These are phyloP conservation scores for Croton laevigatus DNA, from an alignment of 441 rosid species.

Conservation along the genomic window DNA sequence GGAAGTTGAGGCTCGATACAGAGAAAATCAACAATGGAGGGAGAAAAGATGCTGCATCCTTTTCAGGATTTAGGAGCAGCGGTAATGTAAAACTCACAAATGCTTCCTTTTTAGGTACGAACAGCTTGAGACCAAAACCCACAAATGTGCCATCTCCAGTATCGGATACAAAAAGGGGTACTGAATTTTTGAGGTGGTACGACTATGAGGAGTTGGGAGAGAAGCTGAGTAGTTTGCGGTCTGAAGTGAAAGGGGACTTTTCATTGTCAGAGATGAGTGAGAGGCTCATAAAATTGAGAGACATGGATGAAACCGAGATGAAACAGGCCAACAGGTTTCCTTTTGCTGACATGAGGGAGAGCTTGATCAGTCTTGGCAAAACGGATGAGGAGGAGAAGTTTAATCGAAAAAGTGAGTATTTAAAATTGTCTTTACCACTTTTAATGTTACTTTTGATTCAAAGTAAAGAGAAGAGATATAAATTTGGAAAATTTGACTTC, in stretches of 20 bases:
- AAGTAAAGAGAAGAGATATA: too few species aligned
- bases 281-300: slow-evolving; percentile 64
- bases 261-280: slow-evolving; percentile 68
- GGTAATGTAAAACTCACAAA: slow-evolving; percentile 23
- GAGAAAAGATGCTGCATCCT: slow-evolving; percentile 10
- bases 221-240: too few species aligned
- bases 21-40: neutral
- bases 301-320: slow-evolving; percentile 35
- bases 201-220: slow-evolving; percentile 43
- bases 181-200: slow-evolving; percentile 42
- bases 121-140: neutral
- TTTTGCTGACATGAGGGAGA: slow-evolving; percentile 24
- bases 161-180: slow-evolving; percentile 19
- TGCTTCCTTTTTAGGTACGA: neutral
- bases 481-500: too few species aligned
- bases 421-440: too few species aligned
- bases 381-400: slow-evolving; percentile 22
- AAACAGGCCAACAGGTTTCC: neutral
- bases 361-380: slow-evolving; percentile 13
- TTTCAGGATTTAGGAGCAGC: slow-evolving; percentile 25
- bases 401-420: slow-evolving; percentile 31
- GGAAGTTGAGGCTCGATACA: slow-evolving; percentile 18
- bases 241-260: slow-evolving; percentile 36
- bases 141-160: slow-evolving; percentile 13
- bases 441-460: too few species aligned